Base-by-base conservation (phyloP, 139 green algal genomes). In the Coelastrella sp. region DNA sequence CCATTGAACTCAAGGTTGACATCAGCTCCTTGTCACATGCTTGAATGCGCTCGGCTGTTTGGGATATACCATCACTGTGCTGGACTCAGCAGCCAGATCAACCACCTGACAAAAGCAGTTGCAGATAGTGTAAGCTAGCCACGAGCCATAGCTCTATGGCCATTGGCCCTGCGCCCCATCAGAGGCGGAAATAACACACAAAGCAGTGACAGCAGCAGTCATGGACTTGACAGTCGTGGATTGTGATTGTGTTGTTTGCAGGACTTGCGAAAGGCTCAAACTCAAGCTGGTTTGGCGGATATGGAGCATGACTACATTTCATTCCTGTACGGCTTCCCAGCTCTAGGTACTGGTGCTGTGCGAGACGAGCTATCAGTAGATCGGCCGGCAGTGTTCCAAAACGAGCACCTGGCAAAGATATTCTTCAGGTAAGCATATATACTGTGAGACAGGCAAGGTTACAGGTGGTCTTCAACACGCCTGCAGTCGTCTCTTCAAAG, bases 301-400 rank as follows among this genome's bases (percentile, higher is more conserved):
- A 22, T 90, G 47, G 16, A 65, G 61, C 60, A 73, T 2, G 86
- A 90, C 60, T 90, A 90, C 76, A 80, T 20, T 4, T 73, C 76
- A 3, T 90, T 90, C 86, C 76, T 90, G 61, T 90, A 90, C 47
- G 86, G 86, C 76, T 80, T 80, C 64, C 8, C 4, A 10, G 86
- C 65, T 16, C 76, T 90, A 13, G 61, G 14, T 1, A 11, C 8
- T 7, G 13, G 14, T 13, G 76, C 57, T 6, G 11, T 19, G 14
- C 19, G 16, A 16, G 11, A 86, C 16, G 61, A 78, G 47, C 60
- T 85, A 61, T 60, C 61, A 3, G 54, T 58, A 0, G 7, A 86
- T 56, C 7, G 78, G 8, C 23, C 86, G 8, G 86, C 76, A 10
- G 22, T 90, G 6, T 90, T 90, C 58, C 5, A 68, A 7, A 71